Evolutionary conservation across 1,284 basidiomycete genomes (phyloP).

Genomic region (Agroathelia rolfsii): DNA sequence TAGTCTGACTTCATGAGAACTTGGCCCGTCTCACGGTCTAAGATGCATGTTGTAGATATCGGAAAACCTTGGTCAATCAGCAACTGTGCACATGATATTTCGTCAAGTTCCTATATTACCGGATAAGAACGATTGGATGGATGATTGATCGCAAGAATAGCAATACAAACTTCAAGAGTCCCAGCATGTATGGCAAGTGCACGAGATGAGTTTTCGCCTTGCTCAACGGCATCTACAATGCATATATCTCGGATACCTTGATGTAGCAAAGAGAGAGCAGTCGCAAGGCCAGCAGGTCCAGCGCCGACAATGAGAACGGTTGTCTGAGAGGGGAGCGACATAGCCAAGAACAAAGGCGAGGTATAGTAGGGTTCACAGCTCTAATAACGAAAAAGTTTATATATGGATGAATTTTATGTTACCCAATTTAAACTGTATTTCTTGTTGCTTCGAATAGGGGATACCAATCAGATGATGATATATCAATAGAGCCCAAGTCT

Average conservation of each 20-base stretch:
- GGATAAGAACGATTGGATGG: not conserved
- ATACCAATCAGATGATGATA: too few relatives aligned
- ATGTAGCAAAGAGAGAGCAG: slow-evolving; percentile 33
- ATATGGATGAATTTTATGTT: too few relatives aligned
- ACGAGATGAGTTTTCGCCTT: slow-evolving; percentile 21
- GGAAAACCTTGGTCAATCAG: slow-evolving; percentile 31
- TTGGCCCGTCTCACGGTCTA: too few relatives aligned
- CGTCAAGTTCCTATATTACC: slow-evolving; percentile 34
- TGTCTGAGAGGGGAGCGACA: slow-evolving; percentile 21
- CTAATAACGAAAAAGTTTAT: too few relatives aligned
- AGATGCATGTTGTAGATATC: not conserved
- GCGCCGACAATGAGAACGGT: slow-evolving; percentile 38
- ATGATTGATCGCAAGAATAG: too few relatives aligned
- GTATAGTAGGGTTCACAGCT: too few relatives aligned
- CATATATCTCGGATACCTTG: slow-evolving; percentile 33
- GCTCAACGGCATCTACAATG: slow-evolving; percentile 32
- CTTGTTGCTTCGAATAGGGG: too few relatives aligned
- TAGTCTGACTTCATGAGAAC: too few relatives aligned
- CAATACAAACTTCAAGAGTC: slow-evolving; percentile 30
- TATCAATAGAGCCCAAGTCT: too few relatives aligned
- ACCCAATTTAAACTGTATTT: too few relatives aligned
- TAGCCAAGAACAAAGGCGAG: too few relatives aligned
- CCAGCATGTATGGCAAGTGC: slow-evolving; percentile 33
- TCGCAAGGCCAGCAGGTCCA: slow-evolving; percentile 34
- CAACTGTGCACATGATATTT: slow-evolving; percentile 31